Evolutionary conservation across 2,329 filamentous ascomycete genomes (phyloP).

Genomic region (Sporothrix luriei): DNA sequence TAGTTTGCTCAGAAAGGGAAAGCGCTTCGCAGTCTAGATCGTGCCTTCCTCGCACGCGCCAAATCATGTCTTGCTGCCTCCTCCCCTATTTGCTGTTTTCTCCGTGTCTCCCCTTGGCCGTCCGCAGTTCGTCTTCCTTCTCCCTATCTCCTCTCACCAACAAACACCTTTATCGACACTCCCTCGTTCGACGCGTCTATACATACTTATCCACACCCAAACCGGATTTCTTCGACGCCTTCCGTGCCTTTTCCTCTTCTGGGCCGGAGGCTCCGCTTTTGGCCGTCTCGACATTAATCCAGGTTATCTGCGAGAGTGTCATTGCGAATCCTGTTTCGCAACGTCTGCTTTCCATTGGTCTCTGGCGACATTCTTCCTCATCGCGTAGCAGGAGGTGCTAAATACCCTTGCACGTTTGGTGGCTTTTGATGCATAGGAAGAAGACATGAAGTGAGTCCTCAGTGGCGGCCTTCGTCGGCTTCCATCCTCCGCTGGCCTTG

Average conservation of each 20-base stretch:
- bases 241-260: conserved; percentile 16
- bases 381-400: background rate
- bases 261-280: conserved; percentile 1
- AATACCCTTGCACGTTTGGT: background rate
- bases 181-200: background rate
- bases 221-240: conserved; percentile 1
- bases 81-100: background rate
- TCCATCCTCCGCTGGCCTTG: background rate
- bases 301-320: conserved; percentile 13
- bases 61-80: background rate
- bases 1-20: background rate
- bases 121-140: no score
- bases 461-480: background rate
- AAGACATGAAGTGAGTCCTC: background rate
- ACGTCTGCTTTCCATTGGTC: background rate
- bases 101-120: background rate
- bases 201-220: background rate
- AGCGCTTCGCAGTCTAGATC: background rate
- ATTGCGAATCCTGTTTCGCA: background rate
- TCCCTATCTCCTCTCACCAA: background rate
- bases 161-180: conserved; percentile 9
- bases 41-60: background rate
- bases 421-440: background rate
- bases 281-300: conserved; percentile 10
- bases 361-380: background rate